Evolutionary conservation across 2,329 filamentous ascomycete genomes (phyloP).

Genomic region (Sporothrix mexicana): DNA sequence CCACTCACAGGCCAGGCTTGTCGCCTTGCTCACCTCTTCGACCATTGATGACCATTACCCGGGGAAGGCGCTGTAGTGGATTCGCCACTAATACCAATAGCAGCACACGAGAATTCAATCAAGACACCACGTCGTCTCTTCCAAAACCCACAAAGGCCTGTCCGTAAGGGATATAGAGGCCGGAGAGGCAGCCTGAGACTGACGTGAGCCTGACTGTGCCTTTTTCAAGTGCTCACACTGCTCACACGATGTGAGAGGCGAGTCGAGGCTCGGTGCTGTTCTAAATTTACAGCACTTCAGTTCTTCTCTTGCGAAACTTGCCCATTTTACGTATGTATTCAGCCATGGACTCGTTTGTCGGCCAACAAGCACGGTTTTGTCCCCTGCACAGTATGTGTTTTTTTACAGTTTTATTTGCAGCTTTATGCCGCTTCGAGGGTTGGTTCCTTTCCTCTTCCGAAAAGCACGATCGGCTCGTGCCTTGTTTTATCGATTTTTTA

Average conservation of each 20-base stretch:
- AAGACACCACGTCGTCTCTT: not conserved
- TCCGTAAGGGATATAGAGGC: conserved; percentile 1
- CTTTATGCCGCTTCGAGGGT: not conserved
- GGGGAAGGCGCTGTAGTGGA: not conserved
- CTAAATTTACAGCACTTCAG: not conserved
- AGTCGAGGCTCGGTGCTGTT: not conserved
- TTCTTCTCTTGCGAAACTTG: not conserved
- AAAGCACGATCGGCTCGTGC: not conserved
- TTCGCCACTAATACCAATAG: conserved; percentile 27
- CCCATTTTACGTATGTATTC: not conserved
- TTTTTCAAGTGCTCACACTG: not conserved
- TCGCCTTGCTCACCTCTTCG: conserved; percentile 15
- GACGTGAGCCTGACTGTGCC: not conserved
- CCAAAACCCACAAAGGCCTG: conserved; percentile 1
- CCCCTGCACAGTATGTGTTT: not conserved
- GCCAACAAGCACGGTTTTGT: not conserved
- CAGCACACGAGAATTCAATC: not conserved
- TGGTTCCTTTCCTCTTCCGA: conserved; percentile 3
- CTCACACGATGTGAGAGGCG: conserved; percentile 11
- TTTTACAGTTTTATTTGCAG: not conserved
- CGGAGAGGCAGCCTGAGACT: not conserved
- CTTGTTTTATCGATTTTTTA: not conserved
- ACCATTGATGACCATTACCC: not conserved
- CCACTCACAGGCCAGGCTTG: conserved; percentile 26
- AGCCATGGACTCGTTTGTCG: not conserved